Evolutionary conservation across 179 eudicot genomes (phyloP).

Genomic region (Spergularia azorica): DNA sequence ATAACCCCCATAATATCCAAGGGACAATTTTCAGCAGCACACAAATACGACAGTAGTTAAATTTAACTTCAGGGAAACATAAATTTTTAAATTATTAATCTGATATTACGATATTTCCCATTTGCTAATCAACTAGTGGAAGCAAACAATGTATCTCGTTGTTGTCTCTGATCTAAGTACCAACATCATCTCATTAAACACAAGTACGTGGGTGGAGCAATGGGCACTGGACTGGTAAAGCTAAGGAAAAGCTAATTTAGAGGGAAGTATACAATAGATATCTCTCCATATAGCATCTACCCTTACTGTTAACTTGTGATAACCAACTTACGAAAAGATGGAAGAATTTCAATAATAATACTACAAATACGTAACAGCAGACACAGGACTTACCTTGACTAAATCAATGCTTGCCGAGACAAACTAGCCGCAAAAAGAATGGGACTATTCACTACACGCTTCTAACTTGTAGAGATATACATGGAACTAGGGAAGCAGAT

Average conservation of each 20-base stretch:
- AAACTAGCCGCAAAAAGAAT: conserved; percentile 13
- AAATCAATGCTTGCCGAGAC: not conserved
- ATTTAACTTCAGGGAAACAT: no score
- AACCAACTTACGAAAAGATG: not conserved
- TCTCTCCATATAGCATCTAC: not conserved
- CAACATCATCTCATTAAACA: not conserved
- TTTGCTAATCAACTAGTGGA: no score
- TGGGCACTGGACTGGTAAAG: not conserved
- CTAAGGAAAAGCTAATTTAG: not conserved
- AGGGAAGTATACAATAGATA: not conserved
- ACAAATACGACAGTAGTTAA: no score
- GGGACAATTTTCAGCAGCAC: not conserved
- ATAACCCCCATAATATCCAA: not conserved
- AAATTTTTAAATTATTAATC: no score
- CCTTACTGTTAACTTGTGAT: not conserved
- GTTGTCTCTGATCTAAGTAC: not conserved
- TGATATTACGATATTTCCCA: no score
- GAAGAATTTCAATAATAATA: not conserved
- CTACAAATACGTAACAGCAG: not conserved
- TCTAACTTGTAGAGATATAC: conserved; percentile 6
- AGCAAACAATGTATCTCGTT: not conserved
- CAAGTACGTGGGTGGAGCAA: not conserved
- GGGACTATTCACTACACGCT: conserved; percentile 15
- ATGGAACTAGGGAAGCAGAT: conserved; percentile 12
- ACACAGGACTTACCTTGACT: conserved; percentile 18